Evolutionary conservation across 2,329 filamentous ascomycete genomes (phyloP).

Genomic region (Ceratocystis destructans): DNA sequence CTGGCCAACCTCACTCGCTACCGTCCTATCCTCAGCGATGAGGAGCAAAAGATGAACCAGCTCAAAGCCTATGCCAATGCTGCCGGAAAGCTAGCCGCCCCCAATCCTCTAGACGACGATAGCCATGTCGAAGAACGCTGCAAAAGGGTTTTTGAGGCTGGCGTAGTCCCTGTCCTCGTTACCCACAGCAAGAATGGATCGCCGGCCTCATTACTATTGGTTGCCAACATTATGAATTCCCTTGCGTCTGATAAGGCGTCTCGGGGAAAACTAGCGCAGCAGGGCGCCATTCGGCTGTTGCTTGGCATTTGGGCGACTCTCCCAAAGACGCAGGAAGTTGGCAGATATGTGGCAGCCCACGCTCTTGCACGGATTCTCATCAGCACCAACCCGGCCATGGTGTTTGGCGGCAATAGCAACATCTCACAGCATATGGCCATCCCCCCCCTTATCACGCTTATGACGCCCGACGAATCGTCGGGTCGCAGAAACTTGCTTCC

Average conservation of each 20-base stretch:
- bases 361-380: constrained; percentile 76
- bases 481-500: constrained; percentile 68
- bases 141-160: constrained; percentile 62
- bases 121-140: constrained; percentile 63
- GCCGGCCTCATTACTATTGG: constrained; percentile 54
- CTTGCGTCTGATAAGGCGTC: constrained; percentile 61
- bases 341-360: constrained; percentile 54
- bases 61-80: constrained; percentile 90
- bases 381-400: constrained; percentile 67
- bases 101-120: constrained; percentile 61
- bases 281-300: constrained; percentile 80
- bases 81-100: constrained; percentile 47
- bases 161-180: constrained; percentile 62
- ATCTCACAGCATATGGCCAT: constrained; percentile 68
- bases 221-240: constrained; percentile 62
- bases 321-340: constrained; percentile 34
- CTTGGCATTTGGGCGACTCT: constrained; percentile 56
- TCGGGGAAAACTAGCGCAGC: constrained; percentile 71
- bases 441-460: constrained; percentile 61
- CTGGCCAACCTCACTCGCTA: constrained; percentile 76
- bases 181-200: constrained; percentile 62
- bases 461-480: constrained; percentile 48
- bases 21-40: constrained; percentile 62
- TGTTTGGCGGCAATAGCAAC: constrained; percentile 67
- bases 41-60: constrained; percentile 82